These are phyloP conservation scores for Trametes sanguinea DNA, from an alignment of 768 basidiomycete genomes.

Conservation along the genomic window DNA sequence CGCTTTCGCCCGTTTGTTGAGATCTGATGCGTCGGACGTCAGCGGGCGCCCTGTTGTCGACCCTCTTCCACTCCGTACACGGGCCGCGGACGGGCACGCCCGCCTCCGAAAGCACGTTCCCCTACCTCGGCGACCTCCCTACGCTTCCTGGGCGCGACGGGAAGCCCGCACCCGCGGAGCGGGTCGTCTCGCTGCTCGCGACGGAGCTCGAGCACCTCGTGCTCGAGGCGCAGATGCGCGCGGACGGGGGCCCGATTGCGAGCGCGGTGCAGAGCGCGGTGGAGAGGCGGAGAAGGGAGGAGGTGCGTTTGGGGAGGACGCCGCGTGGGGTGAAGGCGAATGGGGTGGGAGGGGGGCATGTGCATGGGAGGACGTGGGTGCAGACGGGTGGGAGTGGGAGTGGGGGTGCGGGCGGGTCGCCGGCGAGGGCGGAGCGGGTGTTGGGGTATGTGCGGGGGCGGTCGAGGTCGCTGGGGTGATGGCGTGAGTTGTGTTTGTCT, in stretches of 20 bases:
- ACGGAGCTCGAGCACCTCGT: conserved; percentile 67
- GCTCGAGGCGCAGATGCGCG: conserved; percentile 62
- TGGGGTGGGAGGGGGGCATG: neutral
- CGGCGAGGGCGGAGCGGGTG: neutral
- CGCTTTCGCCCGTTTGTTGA: no score
- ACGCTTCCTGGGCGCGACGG: conserved; percentile 7
- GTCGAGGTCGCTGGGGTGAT: conserved; percentile 21
- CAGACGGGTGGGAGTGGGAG: neutral
- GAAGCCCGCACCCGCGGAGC: conserved; percentile 30
- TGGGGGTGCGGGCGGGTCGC: no score
- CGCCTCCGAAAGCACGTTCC: conserved; percentile 36
- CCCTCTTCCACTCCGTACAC: conserved; percentile 48
- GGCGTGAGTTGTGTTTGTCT: neutral
- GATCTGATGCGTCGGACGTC: no score
- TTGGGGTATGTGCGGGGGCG: conserved; percentile 20
- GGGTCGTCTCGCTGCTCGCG: conserved; percentile 45
- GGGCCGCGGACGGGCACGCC: conserved; percentile 29
- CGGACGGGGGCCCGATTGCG: conserved; percentile 55
- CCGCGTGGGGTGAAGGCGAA: neutral
- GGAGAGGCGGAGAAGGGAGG: conserved; percentile 9
- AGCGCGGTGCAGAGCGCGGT: conserved; percentile 30
- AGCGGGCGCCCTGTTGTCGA: conserved; percentile 8
- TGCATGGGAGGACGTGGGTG: neutral
- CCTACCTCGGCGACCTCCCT: conserved; percentile 34
- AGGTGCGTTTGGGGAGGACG: neutral